These are phyloP conservation scores for Fremontodendron californicum DNA, from an alignment of 345 rosid genomes.

Conservation along the genomic window DNA sequence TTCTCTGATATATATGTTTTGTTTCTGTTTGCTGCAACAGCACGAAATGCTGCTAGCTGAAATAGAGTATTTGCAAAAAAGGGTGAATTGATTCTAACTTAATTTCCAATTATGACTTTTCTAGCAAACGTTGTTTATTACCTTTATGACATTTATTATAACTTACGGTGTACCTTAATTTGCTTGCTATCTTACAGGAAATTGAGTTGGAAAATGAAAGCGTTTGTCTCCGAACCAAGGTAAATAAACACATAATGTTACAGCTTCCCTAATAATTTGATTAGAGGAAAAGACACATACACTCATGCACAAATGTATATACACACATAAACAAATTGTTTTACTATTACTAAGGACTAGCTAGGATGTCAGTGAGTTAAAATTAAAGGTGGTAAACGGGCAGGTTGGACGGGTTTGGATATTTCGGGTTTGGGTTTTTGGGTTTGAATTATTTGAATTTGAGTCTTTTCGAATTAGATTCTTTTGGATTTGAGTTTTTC, in stretches of 20 bases:
- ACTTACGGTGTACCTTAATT: not conserved
- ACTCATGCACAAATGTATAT: not conserved
- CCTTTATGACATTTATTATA: not conserved
- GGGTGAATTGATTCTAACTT: slow-evolving; percentile 38
- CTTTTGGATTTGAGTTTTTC: not conserved
- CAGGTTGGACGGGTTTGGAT: too few relatives aligned
- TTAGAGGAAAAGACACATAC: not conserved
- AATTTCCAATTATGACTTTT: not conserved
- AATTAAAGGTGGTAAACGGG: too few relatives aligned
- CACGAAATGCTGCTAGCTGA: slow-evolving; percentile 93
- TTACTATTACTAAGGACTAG: not conserved
- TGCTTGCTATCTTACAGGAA: slow-evolving; percentile 41
- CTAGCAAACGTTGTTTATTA: not conserved
- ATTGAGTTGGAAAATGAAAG: slow-evolving; percentile 89
- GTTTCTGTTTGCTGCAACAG: slow-evolving; percentile 36
- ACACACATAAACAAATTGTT: too few relatives aligned
- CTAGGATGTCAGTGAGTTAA: too few relatives aligned
- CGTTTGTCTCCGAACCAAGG: slow-evolving; percentile 76
- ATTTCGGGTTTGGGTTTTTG: not conserved
- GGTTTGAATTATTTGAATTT: not conserved
- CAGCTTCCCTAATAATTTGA: not conserved
- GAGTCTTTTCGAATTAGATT: not conserved
- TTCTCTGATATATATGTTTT: not conserved
- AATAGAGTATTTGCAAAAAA: slow-evolving; percentile 84
- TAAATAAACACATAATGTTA: slow-evolving; percentile 16